These are phyloP conservation scores for Pisolithus sp. DNA, from an alignment of 768 basidiomycete species.

Conservation along the genomic window DNA sequence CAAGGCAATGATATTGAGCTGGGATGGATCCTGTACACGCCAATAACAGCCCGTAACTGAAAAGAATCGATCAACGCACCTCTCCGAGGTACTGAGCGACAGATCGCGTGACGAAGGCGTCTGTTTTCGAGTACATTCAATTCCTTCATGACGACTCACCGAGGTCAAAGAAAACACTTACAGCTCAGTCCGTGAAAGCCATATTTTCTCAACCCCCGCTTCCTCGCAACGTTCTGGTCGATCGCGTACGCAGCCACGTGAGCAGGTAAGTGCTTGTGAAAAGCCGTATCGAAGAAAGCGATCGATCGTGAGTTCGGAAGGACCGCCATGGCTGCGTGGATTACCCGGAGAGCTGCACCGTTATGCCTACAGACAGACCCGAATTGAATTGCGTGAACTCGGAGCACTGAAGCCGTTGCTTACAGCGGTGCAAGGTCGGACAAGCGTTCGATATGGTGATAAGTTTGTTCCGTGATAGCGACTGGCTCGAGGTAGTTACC, in stretches of 20 bases:
- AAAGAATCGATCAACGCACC: conserved; percentile 20
- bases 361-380: conserved; percentile 42
- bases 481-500: conserved; percentile 72
- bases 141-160: not conserved
- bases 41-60: not conserved
- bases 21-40: conserved; percentile 29
- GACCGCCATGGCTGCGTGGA: conserved; percentile 50
- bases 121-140: conserved; percentile 27
- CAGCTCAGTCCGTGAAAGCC: conserved; percentile 88
- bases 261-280: conserved; percentile 69
- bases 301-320: conserved; percentile 68
- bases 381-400: not conserved
- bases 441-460: conserved; percentile 65
- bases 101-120: conserved; percentile 60
- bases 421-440: conserved; percentile 79
- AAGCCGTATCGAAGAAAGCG: conserved; percentile 85
- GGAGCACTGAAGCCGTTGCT: conserved; percentile 22
- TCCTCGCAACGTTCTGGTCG: conserved; percentile 49
- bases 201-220: conserved; percentile 76
- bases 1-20: conserved; percentile 71
- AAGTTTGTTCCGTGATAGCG: conserved; percentile 58
- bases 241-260: conserved; percentile 81
- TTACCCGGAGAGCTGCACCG: conserved; percentile 53
- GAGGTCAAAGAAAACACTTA: conserved; percentile 26
- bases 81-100: conserved; percentile 56